These are phyloP conservation scores for Stephanocyclus meneghinianus DNA, from an alignment of 352 stramenopile genomes.

Conservation along the genomic window DNA sequence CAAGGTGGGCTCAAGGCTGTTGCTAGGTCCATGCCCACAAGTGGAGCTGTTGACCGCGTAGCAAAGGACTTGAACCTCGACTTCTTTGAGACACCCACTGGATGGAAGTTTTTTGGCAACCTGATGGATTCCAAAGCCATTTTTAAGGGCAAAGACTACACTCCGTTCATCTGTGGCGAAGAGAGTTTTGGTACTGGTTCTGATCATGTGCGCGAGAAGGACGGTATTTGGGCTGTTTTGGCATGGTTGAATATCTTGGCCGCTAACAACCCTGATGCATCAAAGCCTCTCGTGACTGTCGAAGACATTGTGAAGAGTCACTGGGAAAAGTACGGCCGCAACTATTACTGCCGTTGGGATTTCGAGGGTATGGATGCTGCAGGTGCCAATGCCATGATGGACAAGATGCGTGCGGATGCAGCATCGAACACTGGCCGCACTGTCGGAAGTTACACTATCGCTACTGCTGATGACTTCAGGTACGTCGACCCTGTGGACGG, in stretches of 20 bases:
- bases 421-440: slow-evolving; percentile 70
- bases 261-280: slow-evolving; percentile 78
- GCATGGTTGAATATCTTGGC: slow-evolving; percentile 98
- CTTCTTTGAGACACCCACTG: slow-evolving; percentile 98
- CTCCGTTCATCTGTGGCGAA: slow-evolving; percentile 99
- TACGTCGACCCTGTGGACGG: slow-evolving; percentile 98
- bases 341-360: slow-evolving; percentile 99
- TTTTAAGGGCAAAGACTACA: slow-evolving; percentile 96
- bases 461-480: slow-evolving; percentile 93
- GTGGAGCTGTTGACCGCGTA: slow-evolving; percentile 96
- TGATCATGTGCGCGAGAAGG: slow-evolving; percentile 99
- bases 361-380: slow-evolving; percentile 96
- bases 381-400: slow-evolving; percentile 85
- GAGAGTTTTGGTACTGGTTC: slow-evolving; percentile 97
- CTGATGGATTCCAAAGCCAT: slow-evolving; percentile 98
- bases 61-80: slow-evolving; percentile 94
- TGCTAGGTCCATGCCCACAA: slow-evolving; percentile 98
- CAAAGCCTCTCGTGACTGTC: slow-evolving; percentile 91
- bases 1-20: slow-evolving; percentile 93
- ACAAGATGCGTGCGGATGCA: slow-evolving; percentile 81
- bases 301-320: slow-evolving; percentile 95
- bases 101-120: slow-evolving; percentile 99
- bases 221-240: slow-evolving; percentile 99
- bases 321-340: slow-evolving; percentile 96
- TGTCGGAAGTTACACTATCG: slow-evolving; percentile 82